phyloP scores from a whole-genome alignment of 768 basidiomycete species.

The Podaxis pistillaris region DNA sequence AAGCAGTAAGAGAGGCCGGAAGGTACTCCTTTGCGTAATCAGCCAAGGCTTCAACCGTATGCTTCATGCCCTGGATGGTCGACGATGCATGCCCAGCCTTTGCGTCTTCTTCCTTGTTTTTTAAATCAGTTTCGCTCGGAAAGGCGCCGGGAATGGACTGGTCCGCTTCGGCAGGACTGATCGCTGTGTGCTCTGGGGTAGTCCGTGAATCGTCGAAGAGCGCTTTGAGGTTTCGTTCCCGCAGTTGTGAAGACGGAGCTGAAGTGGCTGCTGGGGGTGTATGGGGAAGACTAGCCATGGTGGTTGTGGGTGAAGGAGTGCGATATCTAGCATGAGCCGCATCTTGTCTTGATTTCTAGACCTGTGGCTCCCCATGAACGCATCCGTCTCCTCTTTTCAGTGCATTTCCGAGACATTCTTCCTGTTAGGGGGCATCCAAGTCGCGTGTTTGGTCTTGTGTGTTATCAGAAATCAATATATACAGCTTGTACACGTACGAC shows the following conservation, averaged over 20 bases:
- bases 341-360: conserved; percentile 2
- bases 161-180: not conserved
- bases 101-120: not conserved
- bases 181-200: not conserved
- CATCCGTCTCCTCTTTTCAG: not conserved
- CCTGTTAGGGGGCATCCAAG: not conserved
- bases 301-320: not conserved
- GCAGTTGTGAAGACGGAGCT: not conserved
- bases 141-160: not conserved
- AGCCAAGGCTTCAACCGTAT: not conserved
- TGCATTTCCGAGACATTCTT: conserved; percentile 1
- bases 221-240: not conserved
- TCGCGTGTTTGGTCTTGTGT: not conserved
- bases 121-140: not conserved
- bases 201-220: not conserved
- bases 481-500: not conserved
- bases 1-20: not conserved
- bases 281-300: conserved; percentile 7
- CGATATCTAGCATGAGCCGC: too few relatives aligned
- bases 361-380: conserved; percentile 8
- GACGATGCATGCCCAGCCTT: not conserved
- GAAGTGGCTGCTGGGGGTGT: not conserved
- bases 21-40: conserved; percentile 10
- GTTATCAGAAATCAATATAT: not conserved
- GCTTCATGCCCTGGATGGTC: not conserved